Base-by-base conservation (phyloP, 805 yeast genomes). In the Zygoascus flipseniorum region DNA sequence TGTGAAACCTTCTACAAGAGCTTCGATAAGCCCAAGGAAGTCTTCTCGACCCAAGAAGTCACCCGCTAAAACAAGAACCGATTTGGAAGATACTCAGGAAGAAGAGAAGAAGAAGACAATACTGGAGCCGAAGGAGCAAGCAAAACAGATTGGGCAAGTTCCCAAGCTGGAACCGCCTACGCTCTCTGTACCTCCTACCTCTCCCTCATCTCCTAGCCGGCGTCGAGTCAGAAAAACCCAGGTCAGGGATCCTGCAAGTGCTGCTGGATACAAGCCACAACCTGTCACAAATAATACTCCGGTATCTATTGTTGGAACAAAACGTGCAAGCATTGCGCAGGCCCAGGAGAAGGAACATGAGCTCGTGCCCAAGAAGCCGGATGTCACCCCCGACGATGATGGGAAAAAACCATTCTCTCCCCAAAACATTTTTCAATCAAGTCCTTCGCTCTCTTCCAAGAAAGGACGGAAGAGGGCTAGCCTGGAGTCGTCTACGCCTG, bases 41-140 rank as follows among this genome's bases (percentile, higher is more conserved):
- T 57, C 35, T 47, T 54, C 20, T n/a, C 35, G 44, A 39, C 31
- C 51, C 5, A 35, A 37, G n/a, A 51, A 52, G 11, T 48, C 52
- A 5, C 49, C 46, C 18, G 52, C 19, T 6, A 56, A 51, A 28
- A 23, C 6, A 23, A 23, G 28, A 23, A 6, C 28, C 6, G 28
- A 23, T 6, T 47, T 28, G 39, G 56, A 52, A 44, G 52, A 51
- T 31, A 51, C 54, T 37, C 60, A 52, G 20, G 63, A 56, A 26
- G 56, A 51, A 32, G 35, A 28, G 18, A 28, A 16, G 23, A 18
- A n/a, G 5, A 37, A 9, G 19, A 31, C 19, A 18, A 14, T 18
- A 18, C 6, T 4, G 16, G 26, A 16, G 16, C 44, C 44, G 19
- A 19, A 44, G 28, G 19, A 26, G 45, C 35, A 37, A 18, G 8